phyloP scores from a whole-genome alignment of 495 filamentous ascomycete species.

The Apodospora peruviana region DNA sequence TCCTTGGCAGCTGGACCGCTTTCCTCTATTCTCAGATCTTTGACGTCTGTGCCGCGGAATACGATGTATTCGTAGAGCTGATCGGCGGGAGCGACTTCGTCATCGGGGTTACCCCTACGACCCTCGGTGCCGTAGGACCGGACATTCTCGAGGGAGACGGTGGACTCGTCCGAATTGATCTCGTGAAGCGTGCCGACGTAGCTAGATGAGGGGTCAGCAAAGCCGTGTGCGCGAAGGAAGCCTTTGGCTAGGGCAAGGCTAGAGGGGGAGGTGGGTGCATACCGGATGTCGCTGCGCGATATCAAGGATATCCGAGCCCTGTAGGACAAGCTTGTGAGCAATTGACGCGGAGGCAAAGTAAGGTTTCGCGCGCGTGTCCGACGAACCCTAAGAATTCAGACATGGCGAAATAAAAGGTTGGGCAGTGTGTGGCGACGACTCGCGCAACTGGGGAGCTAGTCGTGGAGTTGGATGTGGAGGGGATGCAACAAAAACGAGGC shows the following conservation, averaged over 20 bases:
- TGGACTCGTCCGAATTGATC: constrained; percentile 95
- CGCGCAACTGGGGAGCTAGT: not conserved
- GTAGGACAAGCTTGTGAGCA: constrained; percentile 19
- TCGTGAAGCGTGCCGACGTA: constrained; percentile 95
- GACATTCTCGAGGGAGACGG: constrained; percentile 94
- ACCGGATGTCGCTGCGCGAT: constrained; percentile 97
- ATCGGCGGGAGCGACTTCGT: constrained; percentile 75
- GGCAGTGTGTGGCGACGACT: not conserved
- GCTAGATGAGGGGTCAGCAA: constrained; percentile 37
- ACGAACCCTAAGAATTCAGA: constrained; percentile 50
- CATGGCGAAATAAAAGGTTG: constrained; percentile 23
- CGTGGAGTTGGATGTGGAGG: not conserved
- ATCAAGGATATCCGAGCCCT: constrained; percentile 83
- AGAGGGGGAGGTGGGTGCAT: constrained; percentile 21
- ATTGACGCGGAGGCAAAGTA: not conserved
- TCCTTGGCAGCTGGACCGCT: constrained; percentile 59
- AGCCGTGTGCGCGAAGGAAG: not conserved
- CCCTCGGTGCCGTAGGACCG: constrained; percentile 90
- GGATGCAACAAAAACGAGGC: not conserved
- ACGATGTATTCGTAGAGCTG: constrained; percentile 98
- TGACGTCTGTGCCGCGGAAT: constrained; percentile 97
- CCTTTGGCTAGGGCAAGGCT: not conserved
- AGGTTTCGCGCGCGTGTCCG: constrained; percentile 1
- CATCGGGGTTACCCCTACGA: constrained; percentile 65
- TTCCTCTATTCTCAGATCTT: constrained; percentile 89